Percentiles rank a stretch among this genome's conserved stretches.
Conservation (phyloP, 441 rosid species). For the Erysimum cheiri region DNA sequence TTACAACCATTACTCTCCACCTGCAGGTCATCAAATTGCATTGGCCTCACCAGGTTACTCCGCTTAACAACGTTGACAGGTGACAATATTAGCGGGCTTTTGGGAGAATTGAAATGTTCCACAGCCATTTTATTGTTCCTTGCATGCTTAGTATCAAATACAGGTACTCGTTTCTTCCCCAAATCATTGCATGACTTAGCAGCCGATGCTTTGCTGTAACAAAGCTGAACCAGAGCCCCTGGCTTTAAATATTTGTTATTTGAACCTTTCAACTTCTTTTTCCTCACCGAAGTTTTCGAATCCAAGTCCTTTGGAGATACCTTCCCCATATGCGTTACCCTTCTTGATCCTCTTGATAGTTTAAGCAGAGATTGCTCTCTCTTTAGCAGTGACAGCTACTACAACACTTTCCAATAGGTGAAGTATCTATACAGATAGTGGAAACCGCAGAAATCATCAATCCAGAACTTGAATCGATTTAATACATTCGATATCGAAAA, state of each 20-base stretch:
- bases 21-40: constrained; percentile 45
- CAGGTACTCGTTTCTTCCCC: constrained; percentile 77
- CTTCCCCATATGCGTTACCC: constrained; percentile 62
- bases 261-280: constrained; percentile 61
- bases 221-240: constrained; percentile 83
- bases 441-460: constrained; percentile 29
- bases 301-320: constrained; percentile 63
- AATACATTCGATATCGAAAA: neutral
- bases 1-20: constrained; percentile 50
- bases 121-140: constrained; percentile 43
- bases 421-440: neutral
- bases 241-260: constrained; percentile 78
- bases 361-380: neutral
- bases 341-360: neutral
- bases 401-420: neutral
- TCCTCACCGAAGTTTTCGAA: constrained; percentile 56
- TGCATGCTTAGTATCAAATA: constrained; percentile 51
- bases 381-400: constrained; percentile 12
- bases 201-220: constrained; percentile 56
- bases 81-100: constrained; percentile 62
- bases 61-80: constrained; percentile 64
- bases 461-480: constrained; percentile 36
- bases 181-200: constrained; percentile 77
- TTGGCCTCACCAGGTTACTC: constrained; percentile 59
- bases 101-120: constrained; percentile 50